Conservation (phyloP, 345 rosid species). For the Ricinus communis region DNA sequence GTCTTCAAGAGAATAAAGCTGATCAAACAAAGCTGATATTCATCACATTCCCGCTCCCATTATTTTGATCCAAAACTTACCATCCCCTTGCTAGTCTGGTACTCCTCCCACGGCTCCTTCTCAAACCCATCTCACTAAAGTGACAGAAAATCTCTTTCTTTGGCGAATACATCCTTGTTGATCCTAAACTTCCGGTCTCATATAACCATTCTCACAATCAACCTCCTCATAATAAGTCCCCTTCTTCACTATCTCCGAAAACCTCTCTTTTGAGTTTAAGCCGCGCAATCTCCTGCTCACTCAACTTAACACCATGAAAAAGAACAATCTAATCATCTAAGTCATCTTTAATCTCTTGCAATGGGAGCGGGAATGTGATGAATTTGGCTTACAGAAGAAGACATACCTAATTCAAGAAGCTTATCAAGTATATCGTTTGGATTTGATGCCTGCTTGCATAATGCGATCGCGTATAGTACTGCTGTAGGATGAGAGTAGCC, state of each 20-base stretch:
- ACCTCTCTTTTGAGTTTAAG: background rate
- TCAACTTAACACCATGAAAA: background rate
- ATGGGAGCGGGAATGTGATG: background rate
- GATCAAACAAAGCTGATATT: conserved; percentile 5
- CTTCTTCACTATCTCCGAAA: background rate
- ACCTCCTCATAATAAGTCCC: background rate
- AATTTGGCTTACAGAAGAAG: background rate
- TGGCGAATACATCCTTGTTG: background rate
- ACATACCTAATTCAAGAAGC: background rate
- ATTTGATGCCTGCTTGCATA: background rate
- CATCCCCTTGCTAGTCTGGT: background rate
- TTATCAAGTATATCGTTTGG: background rate
- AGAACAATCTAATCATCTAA: background rate
- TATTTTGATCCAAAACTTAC: background rate
- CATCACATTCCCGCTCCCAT: background rate
- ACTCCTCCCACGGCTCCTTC: background rate
- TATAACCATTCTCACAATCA: background rate
- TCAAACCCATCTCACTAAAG: background rate
- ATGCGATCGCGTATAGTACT: background rate
- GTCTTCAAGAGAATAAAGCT: background rate
- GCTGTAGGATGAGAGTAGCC: no score
- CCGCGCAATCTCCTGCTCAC: background rate
- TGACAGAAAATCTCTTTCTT: background rate
- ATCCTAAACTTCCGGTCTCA: background rate
- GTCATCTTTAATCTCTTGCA: background rate